Percentiles rank a stretch among this genome's conserved stretches.
These are phyloP conservation scores for Colletotrichum neosansevieriae DNA, from an alignment of 2,329 filamentous ascomycete genomes.

Conservation along the genomic window DNA sequence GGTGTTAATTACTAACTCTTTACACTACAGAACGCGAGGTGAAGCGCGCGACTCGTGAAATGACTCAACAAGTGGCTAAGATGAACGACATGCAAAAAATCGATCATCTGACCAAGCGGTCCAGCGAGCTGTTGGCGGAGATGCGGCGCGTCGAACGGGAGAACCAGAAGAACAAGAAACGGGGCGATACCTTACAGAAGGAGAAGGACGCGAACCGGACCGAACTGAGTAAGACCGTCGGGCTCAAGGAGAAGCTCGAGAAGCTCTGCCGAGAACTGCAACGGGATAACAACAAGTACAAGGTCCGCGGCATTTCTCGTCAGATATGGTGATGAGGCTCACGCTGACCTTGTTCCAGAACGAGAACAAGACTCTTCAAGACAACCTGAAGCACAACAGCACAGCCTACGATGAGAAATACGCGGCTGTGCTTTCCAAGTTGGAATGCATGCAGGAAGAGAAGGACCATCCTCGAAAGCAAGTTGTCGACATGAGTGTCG, in stretches of 20 bases:
- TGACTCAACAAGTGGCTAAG: slow-evolving; percentile 88
- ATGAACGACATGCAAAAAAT: slow-evolving; percentile 94
- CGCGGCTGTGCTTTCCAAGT: slow-evolving; percentile 81
- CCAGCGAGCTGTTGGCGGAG: slow-evolving; percentile 89
- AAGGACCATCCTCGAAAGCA: slow-evolving; percentile 86
- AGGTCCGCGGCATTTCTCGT: slow-evolving; percentile 68
- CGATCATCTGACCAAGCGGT: slow-evolving; percentile 89
- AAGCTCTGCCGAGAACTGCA: slow-evolving; percentile 95
- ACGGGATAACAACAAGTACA: slow-evolving; percentile 97
- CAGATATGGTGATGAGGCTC: not conserved
- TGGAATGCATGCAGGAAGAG: slow-evolving; percentile 89
- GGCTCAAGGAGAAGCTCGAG: slow-evolving; percentile 95
- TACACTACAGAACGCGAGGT: slow-evolving; percentile 83
- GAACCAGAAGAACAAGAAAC: slow-evolving; percentile 95
- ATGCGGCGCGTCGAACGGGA: slow-evolving; percentile 97
- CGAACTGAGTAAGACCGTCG: slow-evolving; percentile 90
- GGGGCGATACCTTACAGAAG: slow-evolving; percentile 93
- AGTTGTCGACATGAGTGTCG: slow-evolving; percentile 86
- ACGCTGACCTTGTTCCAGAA: slow-evolving; percentile 63
- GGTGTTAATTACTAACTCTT: slow-evolving; percentile 45
- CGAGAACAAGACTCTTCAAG: slow-evolving; percentile 92
- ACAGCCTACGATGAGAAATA: slow-evolving; percentile 88
- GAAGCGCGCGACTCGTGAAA: slow-evolving; percentile 91
- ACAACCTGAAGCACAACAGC: slow-evolving; percentile 85
- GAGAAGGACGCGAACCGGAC: slow-evolving; percentile 92